These are phyloP conservation scores for Thamnidium elegans DNA, from an alignment of 192 early-diverging fungal species.

Conservation along the genomic window DNA sequence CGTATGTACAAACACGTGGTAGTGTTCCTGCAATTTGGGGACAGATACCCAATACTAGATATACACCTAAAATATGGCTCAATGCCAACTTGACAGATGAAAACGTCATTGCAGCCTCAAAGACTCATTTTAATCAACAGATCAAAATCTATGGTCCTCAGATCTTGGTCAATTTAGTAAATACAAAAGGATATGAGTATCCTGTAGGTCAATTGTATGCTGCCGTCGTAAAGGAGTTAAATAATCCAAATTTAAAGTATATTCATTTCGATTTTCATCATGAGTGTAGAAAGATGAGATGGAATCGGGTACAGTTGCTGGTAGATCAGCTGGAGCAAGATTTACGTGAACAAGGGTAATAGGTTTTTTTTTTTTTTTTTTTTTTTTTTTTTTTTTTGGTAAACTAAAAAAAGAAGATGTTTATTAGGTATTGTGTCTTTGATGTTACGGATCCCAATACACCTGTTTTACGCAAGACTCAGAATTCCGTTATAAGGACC, in stretches of 20 bases:
- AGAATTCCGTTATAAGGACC: slow-evolving; percentile 82
- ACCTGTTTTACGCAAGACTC: slow-evolving; percentile 42
- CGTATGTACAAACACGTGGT: slow-evolving; percentile 92
- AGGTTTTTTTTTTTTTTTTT: neutral
- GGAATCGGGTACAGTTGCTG: slow-evolving; percentile 81
- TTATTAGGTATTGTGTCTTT: slow-evolving; percentile 50
- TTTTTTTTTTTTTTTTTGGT: neutral
- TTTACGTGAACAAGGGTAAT: slow-evolving; percentile 49
- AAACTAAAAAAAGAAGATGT: neutral
- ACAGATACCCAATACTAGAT: slow-evolving; percentile 89
- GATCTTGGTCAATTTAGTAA: slow-evolving; percentile 88
- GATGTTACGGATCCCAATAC: slow-evolving; percentile 35
- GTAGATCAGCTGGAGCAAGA: slow-evolving; percentile 71
- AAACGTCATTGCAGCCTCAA: slow-evolving; percentile 42
- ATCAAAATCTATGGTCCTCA: slow-evolving; percentile 72
- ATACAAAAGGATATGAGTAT: slow-evolving; percentile 89
- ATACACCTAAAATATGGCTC: slow-evolving; percentile 81
- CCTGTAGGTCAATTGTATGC: slow-evolving; percentile 77
- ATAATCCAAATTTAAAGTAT: slow-evolving; percentile 59
- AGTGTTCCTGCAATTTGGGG: slow-evolving; percentile 92
- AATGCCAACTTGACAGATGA: slow-evolving; percentile 40
- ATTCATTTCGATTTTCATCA: slow-evolving; percentile 97
- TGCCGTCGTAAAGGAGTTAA: slow-evolving; percentile 51
- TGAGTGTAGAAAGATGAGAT: slow-evolving; percentile 93
- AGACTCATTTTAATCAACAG: slow-evolving; percentile 68